These are phyloP conservation scores for Aspergillus sp. DNA, from an alignment of 2,329 filamentous ascomycete genomes.

Conservation along the genomic window DNA sequence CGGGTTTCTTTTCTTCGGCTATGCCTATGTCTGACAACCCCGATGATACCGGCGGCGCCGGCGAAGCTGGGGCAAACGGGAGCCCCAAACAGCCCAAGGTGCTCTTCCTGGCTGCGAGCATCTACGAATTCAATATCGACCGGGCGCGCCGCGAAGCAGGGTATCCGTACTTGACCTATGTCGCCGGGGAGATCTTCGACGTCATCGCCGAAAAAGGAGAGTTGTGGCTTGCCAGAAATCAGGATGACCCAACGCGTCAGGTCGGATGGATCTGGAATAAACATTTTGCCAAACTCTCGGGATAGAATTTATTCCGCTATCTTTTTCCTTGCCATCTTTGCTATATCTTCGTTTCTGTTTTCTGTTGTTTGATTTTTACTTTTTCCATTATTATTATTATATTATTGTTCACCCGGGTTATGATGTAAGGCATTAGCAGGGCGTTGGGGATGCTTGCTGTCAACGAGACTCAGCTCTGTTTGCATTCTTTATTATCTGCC, in stretches of 20 bases:
- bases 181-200: slow-evolving; percentile 87
- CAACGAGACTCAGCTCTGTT: no score
- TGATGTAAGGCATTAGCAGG: no score
- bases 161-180: slow-evolving; percentile 92
- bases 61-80: slow-evolving; percentile 35
- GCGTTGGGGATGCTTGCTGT: no score
- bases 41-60: slow-evolving; percentile 10
- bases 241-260: slow-evolving; percentile 70
- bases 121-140: slow-evolving; percentile 96
- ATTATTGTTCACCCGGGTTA: no score
- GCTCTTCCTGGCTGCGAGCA: slow-evolving; percentile 81
- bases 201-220: slow-evolving; percentile 95
- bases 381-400: no score
- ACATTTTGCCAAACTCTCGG: slow-evolving; percentile 64
- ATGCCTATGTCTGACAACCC: slow-evolving; percentile 67
- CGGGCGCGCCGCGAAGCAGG: slow-evolving; percentile 85
- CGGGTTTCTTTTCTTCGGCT: slow-evolving; percentile 77
- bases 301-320: background rate
- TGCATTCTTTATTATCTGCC: no score
- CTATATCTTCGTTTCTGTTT: background rate
- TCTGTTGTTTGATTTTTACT: background rate
- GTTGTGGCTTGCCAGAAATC: slow-evolving; percentile 94
- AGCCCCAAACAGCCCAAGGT: slow-evolving; percentile 48
- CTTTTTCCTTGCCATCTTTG: slow-evolving; percentile 1
- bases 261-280: slow-evolving; percentile 99